Evolutionary conservation across 306 rosid species (phyloP).

Genomic region (Lotus japonicus): DNA sequence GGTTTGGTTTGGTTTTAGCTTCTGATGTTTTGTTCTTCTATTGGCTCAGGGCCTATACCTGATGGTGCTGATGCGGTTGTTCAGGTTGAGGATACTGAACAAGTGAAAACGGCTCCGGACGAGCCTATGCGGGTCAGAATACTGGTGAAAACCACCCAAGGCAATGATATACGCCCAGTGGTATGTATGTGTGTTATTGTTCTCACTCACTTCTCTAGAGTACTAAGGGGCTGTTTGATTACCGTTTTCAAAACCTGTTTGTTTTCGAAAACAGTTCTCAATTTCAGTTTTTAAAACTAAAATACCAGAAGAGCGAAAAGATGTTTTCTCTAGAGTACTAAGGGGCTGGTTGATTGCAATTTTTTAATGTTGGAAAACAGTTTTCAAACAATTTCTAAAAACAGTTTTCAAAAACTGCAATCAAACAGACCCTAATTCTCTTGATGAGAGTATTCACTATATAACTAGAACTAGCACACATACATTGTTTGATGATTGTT

Average conservation of each 20-base stretch:
- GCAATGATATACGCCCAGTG: slow-evolving; percentile 84
- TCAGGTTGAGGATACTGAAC: slow-evolving; percentile 85
- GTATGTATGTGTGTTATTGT: slow-evolving; percentile 40
- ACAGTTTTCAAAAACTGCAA: too few relatives aligned
- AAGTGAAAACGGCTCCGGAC: slow-evolving; percentile 22
- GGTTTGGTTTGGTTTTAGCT: background rate
- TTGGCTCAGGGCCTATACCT: slow-evolving; percentile 76
- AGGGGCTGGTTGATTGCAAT: too few relatives aligned
- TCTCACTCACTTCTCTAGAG: background rate
- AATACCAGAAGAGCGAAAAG: too few relatives aligned
- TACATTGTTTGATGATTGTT: background rate
- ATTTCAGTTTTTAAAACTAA: too few relatives aligned
- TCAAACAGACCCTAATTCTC: too few relatives aligned
- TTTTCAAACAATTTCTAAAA: too few relatives aligned
- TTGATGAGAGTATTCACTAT: background rate
- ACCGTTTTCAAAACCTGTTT: too few relatives aligned
- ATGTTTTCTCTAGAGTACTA: too few relatives aligned
- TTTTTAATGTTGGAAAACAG: too few relatives aligned
- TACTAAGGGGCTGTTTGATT: too few relatives aligned
- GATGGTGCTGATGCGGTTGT: slow-evolving; percentile 97
- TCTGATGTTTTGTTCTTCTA: background rate
- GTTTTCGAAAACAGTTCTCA: too few relatives aligned
- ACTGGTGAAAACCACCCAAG: slow-evolving; percentile 46
- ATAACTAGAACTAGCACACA: background rate
- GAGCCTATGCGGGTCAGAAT: slow-evolving; percentile 48